phyloP scores from a whole-genome alignment of 768 basidiomycete genomes.

The Lentinula sp. region DNA sequence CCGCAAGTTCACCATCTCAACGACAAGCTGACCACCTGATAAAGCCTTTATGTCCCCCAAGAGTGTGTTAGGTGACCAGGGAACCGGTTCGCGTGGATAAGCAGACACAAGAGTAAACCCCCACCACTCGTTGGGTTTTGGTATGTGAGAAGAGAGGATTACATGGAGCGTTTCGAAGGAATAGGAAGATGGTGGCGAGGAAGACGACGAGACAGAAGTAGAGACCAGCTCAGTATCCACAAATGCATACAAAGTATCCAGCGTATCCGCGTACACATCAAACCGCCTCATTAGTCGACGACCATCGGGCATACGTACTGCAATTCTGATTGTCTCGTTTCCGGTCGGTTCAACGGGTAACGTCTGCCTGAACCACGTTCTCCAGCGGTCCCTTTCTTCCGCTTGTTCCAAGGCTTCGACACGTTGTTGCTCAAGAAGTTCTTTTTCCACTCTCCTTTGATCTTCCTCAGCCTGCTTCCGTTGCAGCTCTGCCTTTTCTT shows the following conservation, averaged over 20 bases:
- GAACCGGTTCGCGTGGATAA: slow-evolving; percentile 65
- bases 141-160: not conserved
- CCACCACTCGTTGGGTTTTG: slow-evolving; percentile 48
- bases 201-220: slow-evolving; percentile 31
- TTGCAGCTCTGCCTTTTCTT: slow-evolving; percentile 28
- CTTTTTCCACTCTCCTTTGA: slow-evolving; percentile 21
- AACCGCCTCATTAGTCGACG: slow-evolving; percentile 57
- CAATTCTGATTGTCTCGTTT: slow-evolving; percentile 21
- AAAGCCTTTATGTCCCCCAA: slow-evolving; percentile 44
- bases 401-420: slow-evolving; percentile 17
- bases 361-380: not conserved
- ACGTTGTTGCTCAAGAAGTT: slow-evolving; percentile 27
- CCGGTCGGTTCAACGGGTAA: not conserved
- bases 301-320: slow-evolving; percentile 52
- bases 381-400: slow-evolving; percentile 24
- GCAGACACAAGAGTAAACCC: slow-evolving; percentile 63
- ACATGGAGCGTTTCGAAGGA: slow-evolving; percentile 24
- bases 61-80: slow-evolving; percentile 33
- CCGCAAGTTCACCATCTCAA: slow-evolving; percentile 35
- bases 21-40: slow-evolving; percentile 57
- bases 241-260: slow-evolving; percentile 67
- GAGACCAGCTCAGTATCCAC: slow-evolving; percentile 57
- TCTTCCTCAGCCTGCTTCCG: slow-evolving; percentile 26
- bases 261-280: slow-evolving; percentile 28
- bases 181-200: slow-evolving; percentile 17